Evolutionary conservation across 1,284 basidiomycete genomes (phyloP).

Genomic region (Puccinia polysora): DNA sequence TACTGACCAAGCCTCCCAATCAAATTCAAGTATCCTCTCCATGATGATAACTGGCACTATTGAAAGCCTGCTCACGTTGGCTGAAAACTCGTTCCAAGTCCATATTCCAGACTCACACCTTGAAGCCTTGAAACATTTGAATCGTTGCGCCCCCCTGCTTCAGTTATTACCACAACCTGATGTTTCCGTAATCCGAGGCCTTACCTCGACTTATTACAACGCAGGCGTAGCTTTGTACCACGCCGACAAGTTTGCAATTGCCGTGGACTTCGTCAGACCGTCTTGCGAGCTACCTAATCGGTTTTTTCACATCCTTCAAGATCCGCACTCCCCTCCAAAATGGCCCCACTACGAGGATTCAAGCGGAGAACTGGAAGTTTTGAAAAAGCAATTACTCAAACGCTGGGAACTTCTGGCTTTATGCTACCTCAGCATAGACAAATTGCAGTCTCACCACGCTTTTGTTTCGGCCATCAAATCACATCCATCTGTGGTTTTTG

Average conservation of each 20-base stretch:
- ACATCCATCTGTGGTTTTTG: conserved; percentile 5
- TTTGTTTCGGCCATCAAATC: conserved; percentile 26
- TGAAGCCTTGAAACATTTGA: conserved; percentile 19
- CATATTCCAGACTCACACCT: conserved; percentile 13
- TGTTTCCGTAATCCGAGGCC: conserved; percentile 37
- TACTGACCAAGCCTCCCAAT: not conserved
- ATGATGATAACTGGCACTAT: conserved; percentile 36
- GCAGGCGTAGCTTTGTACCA: conserved; percentile 39
- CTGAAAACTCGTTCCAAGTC: conserved; percentile 34
- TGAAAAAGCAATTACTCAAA: conserved; percentile 27
- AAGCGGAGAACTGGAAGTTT: conserved; percentile 22
- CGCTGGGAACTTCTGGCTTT: conserved; percentile 43
- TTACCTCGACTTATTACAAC: conserved; percentile 40
- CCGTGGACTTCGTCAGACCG: conserved; percentile 29
- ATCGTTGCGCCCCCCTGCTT: conserved; percentile 24
- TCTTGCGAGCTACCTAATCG: conserved; percentile 32
- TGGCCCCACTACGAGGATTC: conserved; percentile 26
- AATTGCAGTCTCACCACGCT: conserved; percentile 15
- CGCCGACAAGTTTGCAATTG: conserved; percentile 29
- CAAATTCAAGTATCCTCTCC: conserved; percentile 2
- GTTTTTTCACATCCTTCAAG: conserved; percentile 23
- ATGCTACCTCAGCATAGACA: conserved; percentile 35
- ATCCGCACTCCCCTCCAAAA: not conserved
- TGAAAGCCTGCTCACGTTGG: conserved; percentile 29
- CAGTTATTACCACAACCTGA: conserved; percentile 24